Percentiles rank a stretch among this genome's conserved stretches.
phyloP scores from a whole-genome alignment of 2,329 filamentous ascomycete genomes.

The Raffaelea arxii region DNA sequence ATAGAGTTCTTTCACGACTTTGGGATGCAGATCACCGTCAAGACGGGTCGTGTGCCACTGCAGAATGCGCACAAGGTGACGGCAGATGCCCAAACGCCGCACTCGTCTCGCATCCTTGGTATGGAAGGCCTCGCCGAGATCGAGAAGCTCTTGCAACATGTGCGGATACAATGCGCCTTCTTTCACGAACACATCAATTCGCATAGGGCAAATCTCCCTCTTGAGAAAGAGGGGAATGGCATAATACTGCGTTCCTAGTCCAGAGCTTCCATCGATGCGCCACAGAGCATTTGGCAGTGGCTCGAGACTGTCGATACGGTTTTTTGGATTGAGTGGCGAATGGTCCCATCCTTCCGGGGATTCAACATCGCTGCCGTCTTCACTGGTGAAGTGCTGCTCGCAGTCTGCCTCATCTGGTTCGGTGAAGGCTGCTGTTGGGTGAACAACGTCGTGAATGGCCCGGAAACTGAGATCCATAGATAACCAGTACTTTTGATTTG shows the following conservation, averaged over 20 bases:
- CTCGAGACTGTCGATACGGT: slow-evolving; percentile 47
- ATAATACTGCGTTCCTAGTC: slow-evolving; percentile 48
- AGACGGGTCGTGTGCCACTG: slow-evolving; percentile 35
- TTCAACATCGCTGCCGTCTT: not conserved
- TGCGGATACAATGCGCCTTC: slow-evolving; percentile 28
- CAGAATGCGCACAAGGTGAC: slow-evolving; percentile 43
- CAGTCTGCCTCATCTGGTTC: not conserved
- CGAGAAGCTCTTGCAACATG: slow-evolving; percentile 34
- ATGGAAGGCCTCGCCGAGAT: slow-evolving; percentile 44
- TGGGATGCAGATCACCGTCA: slow-evolving; percentile 19
- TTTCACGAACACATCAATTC: slow-evolving; percentile 49
- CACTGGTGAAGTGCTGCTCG: not conserved
- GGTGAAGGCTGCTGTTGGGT: slow-evolving; percentile 46
- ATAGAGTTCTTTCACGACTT: slow-evolving; percentile 27
- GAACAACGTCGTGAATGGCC: slow-evolving; percentile 45
- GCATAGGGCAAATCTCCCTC: slow-evolving; percentile 36
- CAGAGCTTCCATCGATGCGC: slow-evolving; percentile 49
- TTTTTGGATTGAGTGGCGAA: slow-evolving; percentile 49
- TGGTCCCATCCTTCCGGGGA: slow-evolving; percentile 27
- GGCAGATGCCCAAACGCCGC: slow-evolving; percentile 38
- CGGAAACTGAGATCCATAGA: slow-evolving; percentile 44
- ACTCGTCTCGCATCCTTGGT: slow-evolving; percentile 40
- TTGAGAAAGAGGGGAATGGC: slow-evolving; percentile 41
- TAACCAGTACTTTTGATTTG: not conserved
- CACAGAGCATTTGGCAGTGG: slow-evolving; percentile 35